Evolutionary conservation across 805 yeast species (phyloP).

Genomic region (Blastobotrys terrestris): DNA sequence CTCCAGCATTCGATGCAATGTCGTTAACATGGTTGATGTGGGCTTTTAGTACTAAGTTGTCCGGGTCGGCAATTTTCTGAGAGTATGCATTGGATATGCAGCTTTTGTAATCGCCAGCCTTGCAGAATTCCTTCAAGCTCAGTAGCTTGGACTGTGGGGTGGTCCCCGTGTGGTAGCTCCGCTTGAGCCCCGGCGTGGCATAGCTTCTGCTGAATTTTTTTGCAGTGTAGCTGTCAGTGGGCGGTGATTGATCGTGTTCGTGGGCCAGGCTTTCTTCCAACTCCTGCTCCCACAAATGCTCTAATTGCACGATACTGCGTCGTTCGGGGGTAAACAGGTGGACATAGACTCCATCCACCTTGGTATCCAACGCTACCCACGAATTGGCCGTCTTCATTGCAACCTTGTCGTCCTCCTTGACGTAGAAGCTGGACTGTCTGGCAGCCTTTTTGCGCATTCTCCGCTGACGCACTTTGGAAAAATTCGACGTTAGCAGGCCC

Average conservation of each 20-base stretch:
- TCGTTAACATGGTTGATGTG: constrained; percentile 17
- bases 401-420: constrained; percentile 53
- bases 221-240: background rate
- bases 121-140: constrained; percentile 1
- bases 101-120: constrained; percentile 14
- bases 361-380: constrained; percentile 79
- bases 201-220: background rate
- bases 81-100: constrained; percentile 4
- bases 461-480: constrained; percentile 44
- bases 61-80: constrained; percentile 1
- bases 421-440: constrained; percentile 45
- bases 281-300: constrained; percentile 47
- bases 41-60: constrained; percentile 15
- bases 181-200: background rate
- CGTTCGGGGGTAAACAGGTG: constrained; percentile 71
- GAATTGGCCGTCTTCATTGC: constrained; percentile 39
- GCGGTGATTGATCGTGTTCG: background rate
- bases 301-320: constrained; percentile 63
- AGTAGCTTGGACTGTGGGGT: background rate
- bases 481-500: constrained; percentile 61
- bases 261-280: background rate
- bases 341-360: constrained; percentile 54
- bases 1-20: background rate
- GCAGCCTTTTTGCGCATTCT: constrained; percentile 48
- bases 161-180: background rate